Conservation (phyloP, 2,329 filamentous ascomycete genomes). For the Ophiosphaerella narmari region DNA sequence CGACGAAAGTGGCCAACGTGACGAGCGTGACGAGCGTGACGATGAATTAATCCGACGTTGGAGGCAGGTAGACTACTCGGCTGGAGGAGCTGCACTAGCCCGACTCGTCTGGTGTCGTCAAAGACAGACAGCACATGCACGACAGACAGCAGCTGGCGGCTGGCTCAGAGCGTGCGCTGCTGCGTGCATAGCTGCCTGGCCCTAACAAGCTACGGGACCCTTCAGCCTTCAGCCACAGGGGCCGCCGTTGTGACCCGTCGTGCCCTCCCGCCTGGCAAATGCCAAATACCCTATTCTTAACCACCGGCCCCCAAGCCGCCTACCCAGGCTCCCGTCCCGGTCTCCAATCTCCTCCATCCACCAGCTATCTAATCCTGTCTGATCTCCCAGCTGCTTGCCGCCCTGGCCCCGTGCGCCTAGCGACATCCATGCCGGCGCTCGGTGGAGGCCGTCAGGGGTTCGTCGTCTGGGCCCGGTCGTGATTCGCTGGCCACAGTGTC, state of each 20-base stretch:
- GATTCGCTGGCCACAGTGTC: constrained; percentile 11
- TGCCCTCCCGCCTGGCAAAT: no score
- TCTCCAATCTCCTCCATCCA: no score
- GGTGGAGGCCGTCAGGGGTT: background rate
- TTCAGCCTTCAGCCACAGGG: background rate
- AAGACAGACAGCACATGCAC: background rate
- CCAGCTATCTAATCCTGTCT: no score
- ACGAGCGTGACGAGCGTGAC: no score
- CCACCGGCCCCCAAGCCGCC: background rate
- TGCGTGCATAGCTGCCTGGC: background rate
- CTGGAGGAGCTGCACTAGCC: background rate
- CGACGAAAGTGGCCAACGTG: no score
- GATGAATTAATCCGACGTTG: no score
- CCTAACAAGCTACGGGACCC: no score
- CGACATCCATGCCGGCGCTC: background rate
- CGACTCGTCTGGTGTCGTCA: background rate
- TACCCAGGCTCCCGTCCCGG: no score
- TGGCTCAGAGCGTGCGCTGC: background rate
- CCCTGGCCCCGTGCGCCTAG: background rate
- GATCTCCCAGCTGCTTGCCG: background rate
- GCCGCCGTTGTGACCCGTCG: background rate
- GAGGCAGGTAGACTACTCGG: background rate
- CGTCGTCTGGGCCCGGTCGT: constrained; percentile 3
- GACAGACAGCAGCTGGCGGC: background rate
- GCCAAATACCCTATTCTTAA: background rate